Evolutionary conservation across 2,329 filamentous ascomycete species (phyloP), one percentile per base, ranked within the genome.

Genomic region (Colletotrichum shisoi): DNA sequence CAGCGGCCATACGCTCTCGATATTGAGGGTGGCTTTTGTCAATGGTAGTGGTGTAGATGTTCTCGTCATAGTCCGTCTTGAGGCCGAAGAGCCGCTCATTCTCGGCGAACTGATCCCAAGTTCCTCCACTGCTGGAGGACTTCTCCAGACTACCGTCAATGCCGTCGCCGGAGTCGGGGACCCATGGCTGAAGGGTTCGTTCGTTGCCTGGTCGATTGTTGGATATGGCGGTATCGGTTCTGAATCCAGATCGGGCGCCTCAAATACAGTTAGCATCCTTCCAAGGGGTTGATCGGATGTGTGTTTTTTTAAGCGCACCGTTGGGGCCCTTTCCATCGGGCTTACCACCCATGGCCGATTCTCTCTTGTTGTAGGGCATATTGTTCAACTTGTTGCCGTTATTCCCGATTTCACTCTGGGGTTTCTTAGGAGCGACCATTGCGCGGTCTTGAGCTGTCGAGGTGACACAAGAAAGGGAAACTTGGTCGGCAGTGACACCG

Each of bases 91-190:
- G 87, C 63, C 88, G 85, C 79, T 96, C 92, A 74, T 98, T 98
- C 70, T 87, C 89, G 65, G 92, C 91, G 74, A 99, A 99, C 77
- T 99, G 95, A 76, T 99, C 94, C 95, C 95, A 99, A 11, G 80
- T 82, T 7, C 80, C 81, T 17, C 78, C 74, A 59, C 76, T 78
- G 49, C 27, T 40, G n/a, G 76, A 72, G 2, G 83, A 72, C 57
- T 81, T 87, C 73, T 92, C 93, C 27, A 97, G 83, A 54, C 90
- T 90, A 71, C 91, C 83, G 74, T 94, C 90, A 46, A 86, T 77
- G 34, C 85, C 84, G 69, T 89, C 88, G 4, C 82, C 77, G 17
- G 84, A 77, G 71, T 89, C 89, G 7, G 92, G 88, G 62, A 93
- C 87, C 93, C 94, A 98, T 72, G 85, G 89, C 75, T 97, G 89